Conservation (phyloP, 352 stramenopile genomes). For the Pythium sukuiense region DNA sequence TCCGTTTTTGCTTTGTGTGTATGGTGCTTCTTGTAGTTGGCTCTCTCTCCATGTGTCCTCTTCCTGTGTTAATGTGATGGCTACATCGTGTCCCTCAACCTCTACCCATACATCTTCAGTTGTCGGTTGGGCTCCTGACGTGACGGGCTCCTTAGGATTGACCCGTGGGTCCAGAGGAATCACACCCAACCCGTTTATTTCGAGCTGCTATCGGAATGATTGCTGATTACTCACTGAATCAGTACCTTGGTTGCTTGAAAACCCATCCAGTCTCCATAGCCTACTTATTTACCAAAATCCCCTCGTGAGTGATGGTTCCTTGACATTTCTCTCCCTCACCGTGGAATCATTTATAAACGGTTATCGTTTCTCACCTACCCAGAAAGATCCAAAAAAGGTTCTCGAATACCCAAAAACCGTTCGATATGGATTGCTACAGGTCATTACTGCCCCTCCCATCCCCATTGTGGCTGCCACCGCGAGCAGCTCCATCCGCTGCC, state of each 20-base stretch:
- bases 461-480: too few species aligned
- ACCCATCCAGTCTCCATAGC: too few species aligned
- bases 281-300: not conserved
- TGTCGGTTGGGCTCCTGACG: not conserved
- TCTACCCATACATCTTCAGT: not conserved
- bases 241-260: too few species aligned
- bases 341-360: not conserved
- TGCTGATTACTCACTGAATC: not conserved
- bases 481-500: not conserved
- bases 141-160: not conserved
- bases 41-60: not conserved
- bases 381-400: too few species aligned
- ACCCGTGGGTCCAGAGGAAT: not conserved
- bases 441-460: not conserved
- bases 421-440: not conserved
- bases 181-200: not conserved
- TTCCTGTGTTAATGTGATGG: constrained; percentile 2
- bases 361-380: not conserved
- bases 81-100: not conserved
- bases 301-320: constrained; percentile 22
- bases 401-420: not conserved
- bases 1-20: not conserved
- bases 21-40: not conserved
- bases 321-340: not conserved
- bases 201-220: constrained; percentile 18